Percentiles rank a stretch among this genome's conserved stretches.
phyloP scores from a whole-genome alignment of 192 early-diverging fungal species.

The Paraglomus occultum region DNA sequence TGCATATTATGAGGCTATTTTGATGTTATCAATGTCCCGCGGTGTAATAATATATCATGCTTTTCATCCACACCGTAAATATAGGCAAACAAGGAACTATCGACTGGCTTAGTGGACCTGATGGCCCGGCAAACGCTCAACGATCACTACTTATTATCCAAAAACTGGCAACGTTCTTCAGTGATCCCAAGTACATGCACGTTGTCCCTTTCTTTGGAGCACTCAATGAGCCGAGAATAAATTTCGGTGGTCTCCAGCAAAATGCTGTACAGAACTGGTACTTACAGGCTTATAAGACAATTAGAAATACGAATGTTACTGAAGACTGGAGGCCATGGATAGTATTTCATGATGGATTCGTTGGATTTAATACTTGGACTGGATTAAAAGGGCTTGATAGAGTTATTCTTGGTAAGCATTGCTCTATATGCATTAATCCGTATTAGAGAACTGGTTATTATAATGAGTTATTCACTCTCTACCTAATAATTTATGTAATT shows the following conservation, averaged over 20 bases:
- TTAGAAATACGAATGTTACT: constrained; percentile 31
- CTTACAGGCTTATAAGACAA: constrained; percentile 34
- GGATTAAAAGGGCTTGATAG: constrained; percentile 38
- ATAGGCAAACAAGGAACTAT: constrained; percentile 32
- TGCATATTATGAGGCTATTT: no score
- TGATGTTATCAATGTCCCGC: no score
- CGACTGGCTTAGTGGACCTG: constrained; percentile 44
- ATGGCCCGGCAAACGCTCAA: constrained; percentile 45
- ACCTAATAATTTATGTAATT: background rate
- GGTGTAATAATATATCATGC: no score
- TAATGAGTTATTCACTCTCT: constrained; percentile 4
- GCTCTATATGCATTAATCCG: constrained; percentile 2
- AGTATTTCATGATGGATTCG: constrained; percentile 49
- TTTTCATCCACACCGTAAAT: no score
- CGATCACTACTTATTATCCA: constrained; percentile 51
- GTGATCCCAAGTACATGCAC: constrained; percentile 43
- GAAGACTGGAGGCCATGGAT: constrained; percentile 38
- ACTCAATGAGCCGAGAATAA: constrained; percentile 46
- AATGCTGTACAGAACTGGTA: constrained; percentile 42
- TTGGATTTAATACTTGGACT: constrained; percentile 35
- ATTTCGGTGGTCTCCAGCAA: constrained; percentile 25
- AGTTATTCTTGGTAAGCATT: constrained; percentile 42
- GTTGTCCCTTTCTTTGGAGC: constrained; percentile 49
- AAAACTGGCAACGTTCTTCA: constrained; percentile 54
- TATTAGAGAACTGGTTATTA: background rate